Evolutionary conservation across 257 asterid species (phyloP).

Genomic region (Parsonsia alboflavescens): DNA sequence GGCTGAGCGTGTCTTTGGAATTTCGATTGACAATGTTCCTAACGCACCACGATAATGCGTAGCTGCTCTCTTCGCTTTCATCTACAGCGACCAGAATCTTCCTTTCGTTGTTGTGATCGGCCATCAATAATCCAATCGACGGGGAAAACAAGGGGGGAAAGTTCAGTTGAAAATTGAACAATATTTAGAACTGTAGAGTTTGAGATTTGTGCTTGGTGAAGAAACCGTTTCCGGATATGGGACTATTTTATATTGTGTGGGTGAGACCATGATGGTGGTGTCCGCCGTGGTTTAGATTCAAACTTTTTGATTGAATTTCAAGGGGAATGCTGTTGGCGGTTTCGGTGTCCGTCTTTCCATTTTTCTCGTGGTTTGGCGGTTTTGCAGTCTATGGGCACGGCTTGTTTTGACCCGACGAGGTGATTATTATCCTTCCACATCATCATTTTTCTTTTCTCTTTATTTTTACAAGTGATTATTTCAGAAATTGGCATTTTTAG

Average conservation of each 20-base stretch:
- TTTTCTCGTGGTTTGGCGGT: conserved; percentile 10
- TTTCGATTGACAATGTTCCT: conserved; percentile 27
- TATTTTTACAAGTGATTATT: not conserved
- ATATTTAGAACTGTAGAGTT: not conserved
- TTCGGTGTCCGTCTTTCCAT: conserved; percentile 12
- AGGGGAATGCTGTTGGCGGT: conserved; percentile 31
- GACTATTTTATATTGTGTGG: too few relatives aligned
- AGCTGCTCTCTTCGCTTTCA: conserved; percentile 61
- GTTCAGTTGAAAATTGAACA: too few relatives aligned
- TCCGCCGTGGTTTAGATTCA: not conserved
- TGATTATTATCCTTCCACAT: too few relatives aligned
- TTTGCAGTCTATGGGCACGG: conserved; percentile 26
- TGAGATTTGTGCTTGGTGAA: not conserved
- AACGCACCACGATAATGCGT: conserved; percentile 73
- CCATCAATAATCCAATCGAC: not conserved
- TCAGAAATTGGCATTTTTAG: too few relatives aligned
- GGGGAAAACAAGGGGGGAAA: not conserved
- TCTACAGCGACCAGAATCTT: conserved; percentile 66
- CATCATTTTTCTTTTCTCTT: not conserved
- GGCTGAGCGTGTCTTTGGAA: conserved; percentile 48
- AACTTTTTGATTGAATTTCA: too few relatives aligned
- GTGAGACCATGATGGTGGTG: not conserved
- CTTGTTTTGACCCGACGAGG: not conserved
- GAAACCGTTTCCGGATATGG: not conserved
- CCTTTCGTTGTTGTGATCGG: conserved; percentile 30